Conservation (phyloP, 2,329 filamentous ascomycete genomes). For the Ceratocystis diversiconidia region DNA sequence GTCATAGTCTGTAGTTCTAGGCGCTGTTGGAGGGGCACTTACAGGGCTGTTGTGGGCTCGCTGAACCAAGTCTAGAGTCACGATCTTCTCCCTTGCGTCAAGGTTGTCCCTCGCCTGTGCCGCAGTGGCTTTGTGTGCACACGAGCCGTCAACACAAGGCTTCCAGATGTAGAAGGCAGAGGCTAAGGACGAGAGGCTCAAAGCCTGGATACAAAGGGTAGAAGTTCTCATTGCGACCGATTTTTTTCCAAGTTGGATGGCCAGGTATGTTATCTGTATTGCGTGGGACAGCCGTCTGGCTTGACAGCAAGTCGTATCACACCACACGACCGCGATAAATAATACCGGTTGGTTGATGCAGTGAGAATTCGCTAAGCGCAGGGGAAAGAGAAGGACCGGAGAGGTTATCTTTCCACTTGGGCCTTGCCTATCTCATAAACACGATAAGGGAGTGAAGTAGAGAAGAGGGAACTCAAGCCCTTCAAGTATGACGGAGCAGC, state of each 20-base stretch:
- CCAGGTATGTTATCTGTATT: not conserved
- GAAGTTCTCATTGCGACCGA: constrained; percentile 6
- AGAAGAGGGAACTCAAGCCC: too few species aligned
- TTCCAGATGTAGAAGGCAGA: constrained; percentile 19
- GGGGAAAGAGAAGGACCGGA: too few species aligned
- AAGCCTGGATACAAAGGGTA: constrained; percentile 7
- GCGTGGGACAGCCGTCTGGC: not conserved
- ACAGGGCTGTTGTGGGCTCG: constrained; percentile 10
- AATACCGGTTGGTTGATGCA: too few species aligned
- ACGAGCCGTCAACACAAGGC: constrained; percentile 18
- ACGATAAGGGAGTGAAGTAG: too few species aligned
- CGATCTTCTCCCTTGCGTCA: not conserved
- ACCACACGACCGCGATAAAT: not conserved
- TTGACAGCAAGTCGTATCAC: not conserved
- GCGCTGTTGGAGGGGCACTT: constrained; percentile 1
- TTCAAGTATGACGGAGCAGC: too few species aligned
- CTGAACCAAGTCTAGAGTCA: constrained; percentile 10
- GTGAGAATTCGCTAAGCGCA: too few species aligned
- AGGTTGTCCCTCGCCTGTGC: not conserved
- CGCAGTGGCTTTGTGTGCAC: constrained; percentile 11
- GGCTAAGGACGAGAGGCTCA: constrained; percentile 8
- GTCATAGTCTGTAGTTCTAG: constrained; percentile 2
- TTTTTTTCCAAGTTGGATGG: not conserved
- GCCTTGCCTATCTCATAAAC: too few species aligned
- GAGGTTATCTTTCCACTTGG: too few species aligned